Conservation (phyloP, 306 rosid genomes). For the Luffa aegyptiaca region DNA sequence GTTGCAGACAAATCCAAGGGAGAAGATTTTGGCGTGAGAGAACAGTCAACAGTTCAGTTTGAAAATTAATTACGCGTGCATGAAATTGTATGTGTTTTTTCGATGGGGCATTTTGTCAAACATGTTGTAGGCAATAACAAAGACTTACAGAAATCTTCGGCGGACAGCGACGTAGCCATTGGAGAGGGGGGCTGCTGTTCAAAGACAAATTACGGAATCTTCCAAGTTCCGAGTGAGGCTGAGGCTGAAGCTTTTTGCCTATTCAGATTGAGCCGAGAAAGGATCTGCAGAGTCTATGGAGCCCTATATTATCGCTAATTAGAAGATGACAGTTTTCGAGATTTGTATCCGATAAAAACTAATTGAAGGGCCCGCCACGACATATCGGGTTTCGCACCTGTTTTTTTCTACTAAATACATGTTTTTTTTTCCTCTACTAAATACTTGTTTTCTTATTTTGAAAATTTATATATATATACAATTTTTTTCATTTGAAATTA, state of each 20-base stretch:
- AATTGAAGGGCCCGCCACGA: background rate
- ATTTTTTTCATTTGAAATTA: no score
- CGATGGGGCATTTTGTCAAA: background rate
- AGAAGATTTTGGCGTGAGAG: constrained; percentile 69
- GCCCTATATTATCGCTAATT: background rate
- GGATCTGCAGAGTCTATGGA: background rate
- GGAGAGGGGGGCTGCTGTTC: background rate
- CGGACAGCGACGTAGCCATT: background rate
- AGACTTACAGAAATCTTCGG: background rate
- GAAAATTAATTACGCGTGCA: constrained; percentile 13
- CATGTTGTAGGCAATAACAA: background rate
- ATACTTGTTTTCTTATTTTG: no score
- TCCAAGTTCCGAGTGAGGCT: constrained; percentile 1
- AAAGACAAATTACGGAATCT: constrained; percentile 1
- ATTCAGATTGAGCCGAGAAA: background rate
- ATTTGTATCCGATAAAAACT: background rate
- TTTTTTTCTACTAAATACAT: background rate
- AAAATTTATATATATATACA: no score
- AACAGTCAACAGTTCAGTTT: constrained; percentile 33
- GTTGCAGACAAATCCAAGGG: constrained; percentile 50
- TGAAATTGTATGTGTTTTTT: constrained; percentile 2
- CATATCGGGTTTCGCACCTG: background rate
- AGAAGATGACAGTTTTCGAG: background rate
- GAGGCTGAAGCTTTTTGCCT: background rate
- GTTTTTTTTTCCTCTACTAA: no score